Percentiles rank a stretch among this genome's conserved stretches.
Conservation (phyloP, 495 filamentous ascomycete genomes). For the Podospora tetraspora region DNA sequence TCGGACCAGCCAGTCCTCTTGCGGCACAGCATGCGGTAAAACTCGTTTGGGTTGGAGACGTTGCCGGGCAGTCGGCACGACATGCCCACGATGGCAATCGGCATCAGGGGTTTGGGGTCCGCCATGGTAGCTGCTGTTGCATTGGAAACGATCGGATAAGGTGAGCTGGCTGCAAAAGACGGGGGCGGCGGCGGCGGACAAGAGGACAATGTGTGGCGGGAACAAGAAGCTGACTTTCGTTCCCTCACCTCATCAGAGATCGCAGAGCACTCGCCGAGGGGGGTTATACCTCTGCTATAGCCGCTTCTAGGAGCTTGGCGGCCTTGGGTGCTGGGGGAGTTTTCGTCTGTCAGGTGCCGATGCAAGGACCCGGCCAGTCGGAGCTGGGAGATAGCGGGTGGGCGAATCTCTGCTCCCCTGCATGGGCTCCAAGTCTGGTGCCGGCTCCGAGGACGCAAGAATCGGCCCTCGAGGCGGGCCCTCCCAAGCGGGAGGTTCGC, state of each 20-base stretch:
- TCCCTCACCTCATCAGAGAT: not conserved
- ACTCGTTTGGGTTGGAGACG: conserved; percentile 35
- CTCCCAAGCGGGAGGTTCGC: not conserved
- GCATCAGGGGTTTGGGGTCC: conserved; percentile 22
- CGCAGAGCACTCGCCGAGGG: not conserved
- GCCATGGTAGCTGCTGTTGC: conserved; percentile 17
- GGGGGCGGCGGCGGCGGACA: not conserved
- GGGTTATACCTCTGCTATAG: not conserved
- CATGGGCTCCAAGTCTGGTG: not conserved
- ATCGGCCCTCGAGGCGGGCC: not conserved
- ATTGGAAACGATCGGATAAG: conserved; percentile 15
- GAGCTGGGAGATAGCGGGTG: not conserved
- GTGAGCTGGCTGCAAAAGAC: not conserved
- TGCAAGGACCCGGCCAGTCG: not conserved
- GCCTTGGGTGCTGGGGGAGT: too few species aligned
- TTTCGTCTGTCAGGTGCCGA: not conserved
- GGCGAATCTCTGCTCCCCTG: not conserved
- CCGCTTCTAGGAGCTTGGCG: too few species aligned
- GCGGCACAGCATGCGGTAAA: conserved; percentile 44
- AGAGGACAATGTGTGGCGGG: not conserved
- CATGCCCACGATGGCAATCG: conserved; percentile 45
- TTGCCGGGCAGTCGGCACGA: conserved; percentile 46
- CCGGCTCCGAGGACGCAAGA: not conserved
- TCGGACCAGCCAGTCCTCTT: conserved; percentile 36
- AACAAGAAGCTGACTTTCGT: not conserved